Evolutionary conservation across 2,329 filamentous ascomycete genomes (phyloP), one percentile per base, ranked within the genome.

Genomic region (Aspergillus proliferans): DNA sequence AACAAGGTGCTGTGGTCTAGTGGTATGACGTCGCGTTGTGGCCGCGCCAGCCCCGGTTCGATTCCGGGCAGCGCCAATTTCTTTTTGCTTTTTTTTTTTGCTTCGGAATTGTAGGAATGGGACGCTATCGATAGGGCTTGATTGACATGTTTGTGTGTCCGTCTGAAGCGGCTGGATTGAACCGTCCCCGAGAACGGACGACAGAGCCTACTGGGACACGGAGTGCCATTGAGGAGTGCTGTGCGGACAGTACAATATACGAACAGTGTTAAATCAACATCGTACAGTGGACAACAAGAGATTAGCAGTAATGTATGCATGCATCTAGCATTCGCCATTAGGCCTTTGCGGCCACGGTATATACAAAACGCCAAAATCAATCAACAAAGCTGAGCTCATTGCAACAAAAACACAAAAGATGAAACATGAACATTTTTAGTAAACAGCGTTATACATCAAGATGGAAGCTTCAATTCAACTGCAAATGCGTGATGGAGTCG

Each of bases 11-110:
- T 43, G 41, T 43, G 24, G 41, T 43, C 22, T 43, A 43, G 24
- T 43, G 41, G 41, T 43, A 43, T 43, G 22, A 43, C 41, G 24
- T 26, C 24, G 41, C 22, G 24, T 43, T 43, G 22, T 43, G 41
- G 24, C 24, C 24, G 22, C 41, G 24, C 41, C 24, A 43, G 24
- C 24, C 41, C 41, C 41, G 41, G 41, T 43, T 43, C 41, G 41
- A 43, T 43, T 28, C 41, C 41, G 41, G 41, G 41, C 41, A 43
- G 41, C 22, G 24, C 41, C 41, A 26, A 9, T 30, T 18, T 22
- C 7, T 28, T 28, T 43, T 28, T 44, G 1, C 1, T 40, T 28
- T 1, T 28, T 38, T 21, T 42, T 12, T 26, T 14, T 30, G n/a
- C 43, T 12, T 9, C 15, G 6, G 14, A 3, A 12, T 12, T 30